phyloP scores from a whole-genome alignment of 352 stramenopile species.

The Phytophthora syringae region DNA sequence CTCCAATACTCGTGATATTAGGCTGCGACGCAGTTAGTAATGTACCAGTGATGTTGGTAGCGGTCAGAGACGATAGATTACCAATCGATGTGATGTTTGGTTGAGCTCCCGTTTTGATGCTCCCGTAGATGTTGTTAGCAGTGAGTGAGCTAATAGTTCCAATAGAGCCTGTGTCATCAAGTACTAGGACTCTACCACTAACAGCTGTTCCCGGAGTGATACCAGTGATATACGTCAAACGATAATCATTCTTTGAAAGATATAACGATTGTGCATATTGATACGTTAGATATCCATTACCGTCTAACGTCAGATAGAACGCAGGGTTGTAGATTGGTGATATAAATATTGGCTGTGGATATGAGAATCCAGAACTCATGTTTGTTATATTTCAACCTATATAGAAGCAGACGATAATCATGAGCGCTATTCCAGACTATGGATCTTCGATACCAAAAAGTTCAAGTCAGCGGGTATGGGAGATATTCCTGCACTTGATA shows the following conservation, averaged over 20 bases:
- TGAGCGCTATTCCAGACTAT: constrained; percentile 12
- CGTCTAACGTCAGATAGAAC: constrained; percentile 17
- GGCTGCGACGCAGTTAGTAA: not conserved
- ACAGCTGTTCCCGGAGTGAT: not conserved
- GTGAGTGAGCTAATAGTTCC: not conserved
- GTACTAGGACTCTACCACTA: not conserved
- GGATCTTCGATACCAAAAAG: not conserved
- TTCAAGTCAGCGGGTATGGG: not conserved
- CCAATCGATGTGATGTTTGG: not conserved
- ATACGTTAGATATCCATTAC: constrained; percentile 8
- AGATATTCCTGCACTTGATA: constrained; percentile 3
- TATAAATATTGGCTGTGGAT: constrained; percentile 13
- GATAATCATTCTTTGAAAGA: not conserved
- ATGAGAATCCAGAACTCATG: constrained; percentile 14
- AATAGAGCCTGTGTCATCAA: not conserved
- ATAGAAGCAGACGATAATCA: constrained; percentile 13
- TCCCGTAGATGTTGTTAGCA: not conserved
- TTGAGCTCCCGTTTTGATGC: not conserved
- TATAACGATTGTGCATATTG: constrained; percentile 1
- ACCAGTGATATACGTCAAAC: not conserved
- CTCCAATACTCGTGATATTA: not conserved
- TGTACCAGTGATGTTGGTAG: not conserved
- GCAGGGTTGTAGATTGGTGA: constrained; percentile 12
- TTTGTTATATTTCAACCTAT: constrained; percentile 17
- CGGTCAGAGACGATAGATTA: not conserved